Evolutionary conservation across 2,329 filamentous ascomycete genomes (phyloP).

Genomic region (Diaporthe humulicola): DNA sequence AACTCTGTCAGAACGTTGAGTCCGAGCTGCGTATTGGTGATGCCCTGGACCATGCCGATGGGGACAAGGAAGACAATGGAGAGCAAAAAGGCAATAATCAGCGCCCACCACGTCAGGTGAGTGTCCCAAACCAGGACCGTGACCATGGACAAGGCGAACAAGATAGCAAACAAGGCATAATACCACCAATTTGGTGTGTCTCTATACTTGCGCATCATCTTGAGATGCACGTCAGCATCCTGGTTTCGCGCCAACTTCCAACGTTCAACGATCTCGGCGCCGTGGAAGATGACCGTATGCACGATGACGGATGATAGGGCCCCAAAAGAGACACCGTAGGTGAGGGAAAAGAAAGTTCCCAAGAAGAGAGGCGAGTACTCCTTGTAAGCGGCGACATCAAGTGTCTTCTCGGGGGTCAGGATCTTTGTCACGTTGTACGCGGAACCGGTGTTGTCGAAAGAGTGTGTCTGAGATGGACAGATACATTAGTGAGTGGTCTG

Average conservation of each 20-base stretch:
- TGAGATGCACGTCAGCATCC: constrained; percentile 40
- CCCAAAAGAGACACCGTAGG: constrained; percentile 37
- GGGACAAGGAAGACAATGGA: constrained; percentile 49
- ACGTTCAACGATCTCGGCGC: constrained; percentile 44
- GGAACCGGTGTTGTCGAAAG: constrained; percentile 33
- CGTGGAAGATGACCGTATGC: constrained; percentile 42
- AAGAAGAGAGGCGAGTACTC: constrained; percentile 35
- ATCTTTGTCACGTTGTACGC: constrained; percentile 28
- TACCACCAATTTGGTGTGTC: constrained; percentile 42
- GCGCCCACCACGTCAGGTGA: constrained; percentile 41
- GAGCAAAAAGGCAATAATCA: constrained; percentile 45
- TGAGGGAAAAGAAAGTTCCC: constrained; percentile 31
- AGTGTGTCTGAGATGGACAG: constrained; percentile 13
- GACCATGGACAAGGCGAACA: constrained; percentile 38
- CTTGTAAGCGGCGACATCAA: constrained; percentile 35
- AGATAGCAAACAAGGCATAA: constrained; percentile 33
- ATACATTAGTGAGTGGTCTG: background rate
- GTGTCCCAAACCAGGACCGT: constrained; percentile 39
- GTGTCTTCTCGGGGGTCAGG: constrained; percentile 28
- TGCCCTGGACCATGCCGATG: constrained; percentile 51
- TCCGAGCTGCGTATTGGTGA: constrained; percentile 53
- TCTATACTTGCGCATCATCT: constrained; percentile 40
- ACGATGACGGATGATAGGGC: constrained; percentile 35
- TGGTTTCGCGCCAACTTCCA: constrained; percentile 38
- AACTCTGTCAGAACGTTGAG: constrained; percentile 66